phyloP scores from a whole-genome alignment of 768 basidiomycete species.

The Gymnopilus dilepis region DNA sequence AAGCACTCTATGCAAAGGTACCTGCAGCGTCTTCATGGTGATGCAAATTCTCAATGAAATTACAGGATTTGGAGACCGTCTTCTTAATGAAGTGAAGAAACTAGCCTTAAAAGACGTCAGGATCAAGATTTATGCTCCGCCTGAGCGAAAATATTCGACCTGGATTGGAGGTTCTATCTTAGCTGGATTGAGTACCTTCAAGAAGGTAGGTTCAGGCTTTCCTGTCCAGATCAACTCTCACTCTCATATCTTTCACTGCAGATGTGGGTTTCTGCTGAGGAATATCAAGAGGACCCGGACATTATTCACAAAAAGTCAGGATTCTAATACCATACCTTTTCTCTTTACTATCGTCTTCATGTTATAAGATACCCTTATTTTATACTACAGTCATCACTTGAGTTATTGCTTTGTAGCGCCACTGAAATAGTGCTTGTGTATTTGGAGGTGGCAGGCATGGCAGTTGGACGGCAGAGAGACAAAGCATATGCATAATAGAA shows the following conservation, averaged over 20 bases:
- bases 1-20: constrained; percentile 93
- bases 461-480: neutral
- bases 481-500: constrained; percentile 29
- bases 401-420: constrained; percentile 13
- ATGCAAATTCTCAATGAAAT: neutral
- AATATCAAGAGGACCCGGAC: constrained; percentile 99
- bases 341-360: constrained; percentile 13
- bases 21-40: constrained; percentile 22
- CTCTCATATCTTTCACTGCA: constrained; percentile 35
- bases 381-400: constrained; percentile 23
- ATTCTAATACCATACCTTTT: constrained; percentile 51
- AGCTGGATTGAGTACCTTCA: constrained; percentile 95
- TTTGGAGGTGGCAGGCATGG: constrained; percentile 1
- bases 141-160: constrained; percentile 98
- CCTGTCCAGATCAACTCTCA: constrained; percentile 6
- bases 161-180: constrained; percentile 98
- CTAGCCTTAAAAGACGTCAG: constrained; percentile 94
- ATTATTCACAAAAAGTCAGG: constrained; percentile 96
- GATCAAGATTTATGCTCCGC: constrained; percentile 98
- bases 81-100: constrained; percentile 97
- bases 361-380: constrained; percentile 29
- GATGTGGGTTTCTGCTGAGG: constrained; percentile 99
- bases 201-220: constrained; percentile 67
- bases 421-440: neutral
- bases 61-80: constrained; percentile 90